phyloP scores from a whole-genome alignment of 1,284 basidiomycete genomes.

The Ganoderma multipileum region DNA sequence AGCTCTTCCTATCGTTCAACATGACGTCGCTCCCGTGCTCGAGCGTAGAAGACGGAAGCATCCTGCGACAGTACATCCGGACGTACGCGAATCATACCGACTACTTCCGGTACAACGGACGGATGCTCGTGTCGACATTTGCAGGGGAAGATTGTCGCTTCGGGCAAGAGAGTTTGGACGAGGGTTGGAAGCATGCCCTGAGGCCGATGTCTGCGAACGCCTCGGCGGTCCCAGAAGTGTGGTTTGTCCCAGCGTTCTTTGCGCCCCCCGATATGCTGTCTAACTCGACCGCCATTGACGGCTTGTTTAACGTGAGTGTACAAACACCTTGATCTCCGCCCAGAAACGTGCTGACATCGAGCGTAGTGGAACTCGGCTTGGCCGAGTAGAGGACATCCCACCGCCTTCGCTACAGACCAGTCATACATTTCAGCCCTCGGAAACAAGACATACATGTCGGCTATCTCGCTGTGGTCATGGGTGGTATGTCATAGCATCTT shows the following conservation, averaged over 20 bases:
- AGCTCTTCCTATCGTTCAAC: conserved; percentile 66
- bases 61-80: conserved; percentile 50
- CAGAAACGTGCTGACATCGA: not conserved
- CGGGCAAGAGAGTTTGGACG: conserved; percentile 41
- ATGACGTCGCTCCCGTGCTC: conserved; percentile 56
- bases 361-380: conserved; percentile 48
- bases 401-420: conserved; percentile 40
- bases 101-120: conserved; percentile 50
- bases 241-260: conserved; percentile 50
- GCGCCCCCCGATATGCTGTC: conserved; percentile 39
- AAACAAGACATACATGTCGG: conserved; percentile 42
- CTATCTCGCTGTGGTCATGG: conserved; percentile 62
- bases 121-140: conserved; percentile 60
- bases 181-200: conserved; percentile 44
- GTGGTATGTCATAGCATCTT: conserved; percentile 39
- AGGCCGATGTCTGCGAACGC: conserved; percentile 33
- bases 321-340: not conserved
- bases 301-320: conserved; percentile 45
- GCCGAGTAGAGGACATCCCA: conserved; percentile 35
- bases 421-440: conserved; percentile 37
- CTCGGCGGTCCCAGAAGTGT: conserved; percentile 29
- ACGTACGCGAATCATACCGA: conserved; percentile 48
- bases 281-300: conserved; percentile 41
- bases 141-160: conserved; percentile 59
- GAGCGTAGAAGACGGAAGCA: conserved; percentile 41